Evolutionary conservation across 176 grass and related monocot species (phyloP), one percentile per base, ranked within the genome.

Genomic region (Ampelocalamus luodianensis): DNA sequence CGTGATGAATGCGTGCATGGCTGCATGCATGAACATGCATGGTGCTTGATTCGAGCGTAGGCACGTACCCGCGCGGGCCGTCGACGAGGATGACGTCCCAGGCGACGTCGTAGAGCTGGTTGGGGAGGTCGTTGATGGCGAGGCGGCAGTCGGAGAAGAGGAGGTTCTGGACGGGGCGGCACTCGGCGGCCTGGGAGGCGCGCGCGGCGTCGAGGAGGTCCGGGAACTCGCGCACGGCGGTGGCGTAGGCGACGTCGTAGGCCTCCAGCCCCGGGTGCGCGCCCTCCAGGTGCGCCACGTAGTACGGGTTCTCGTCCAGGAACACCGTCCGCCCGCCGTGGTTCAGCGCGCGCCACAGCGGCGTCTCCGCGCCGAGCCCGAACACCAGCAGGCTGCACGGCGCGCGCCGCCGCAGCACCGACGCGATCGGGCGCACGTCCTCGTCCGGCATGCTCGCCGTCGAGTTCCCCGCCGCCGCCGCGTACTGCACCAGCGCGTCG

Each of bases 61-160:
- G 18, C 10, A 48, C 48, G 16, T 79, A 90, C 55, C 96, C 96
- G 32, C 88, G 89, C 0, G 96, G 96, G n/a, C 93, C 96, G 65
- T 99, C 96, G 22, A 99, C 86, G 89, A 99, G 88, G 84, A 99
- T 92, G 85, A 99, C 88, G 66, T 99, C 91, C 96, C 96, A 99
- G 1, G 91, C 45, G 48, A 96, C 79, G 51, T 96, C 93, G 75
- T 99, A 99, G 63, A 99, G 91, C 67, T 77, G 80, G 84, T 99
- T 99, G 43, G 96, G 96, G 5, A 99, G 86, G 82, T 99, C 96
- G 40, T 93, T 94, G 66, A 99, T 85, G 79, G 93, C 96, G 50
- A 99, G 88, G 1, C 90, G 84, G 83, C 96, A 99, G 10, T 99
- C 91, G 42, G 93, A 99, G 91, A 94, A 99, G 77, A 99, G 93